phyloP scores from a whole-genome alignment of 257 asterid genomes.

The Solanum medicagineum region DNA sequence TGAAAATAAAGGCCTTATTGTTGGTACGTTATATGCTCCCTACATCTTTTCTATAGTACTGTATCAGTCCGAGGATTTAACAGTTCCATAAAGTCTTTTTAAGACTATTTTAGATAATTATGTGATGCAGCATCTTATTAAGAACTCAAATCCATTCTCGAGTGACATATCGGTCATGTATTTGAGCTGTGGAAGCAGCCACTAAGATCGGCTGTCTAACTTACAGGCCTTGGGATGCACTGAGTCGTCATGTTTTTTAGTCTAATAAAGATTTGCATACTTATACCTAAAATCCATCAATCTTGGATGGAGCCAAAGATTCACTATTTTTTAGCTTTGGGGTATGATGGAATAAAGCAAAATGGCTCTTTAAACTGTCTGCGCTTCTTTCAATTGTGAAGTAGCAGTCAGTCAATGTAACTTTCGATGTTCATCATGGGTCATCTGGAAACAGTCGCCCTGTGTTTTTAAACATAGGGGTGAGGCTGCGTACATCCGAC shows the following conservation, averaged over 20 bases:
- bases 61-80: neutral
- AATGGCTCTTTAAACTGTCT: no score
- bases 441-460: no score
- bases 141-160: neutral
- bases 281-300: neutral
- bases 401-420: no score
- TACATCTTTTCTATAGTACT: neutral
- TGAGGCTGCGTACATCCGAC: no score
- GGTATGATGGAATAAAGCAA: no score
- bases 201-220: no score
- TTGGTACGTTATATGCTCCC: neutral
- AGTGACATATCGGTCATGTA: neutral
- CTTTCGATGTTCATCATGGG: no score
- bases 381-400: no score
- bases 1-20: neutral
- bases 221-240: no score
- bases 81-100: neutral
- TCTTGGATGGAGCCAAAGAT: no score
- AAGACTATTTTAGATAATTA: neutral
- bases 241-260: neutral
- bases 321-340: no score
- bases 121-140: neutral
- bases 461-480: no score
- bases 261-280: neutral
- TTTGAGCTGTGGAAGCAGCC: neutral